A percentile compares a stretch with the other conserved stretches of the same genome.
phyloP scores from a whole-genome alignment of 139 green algal species.

The Mesotaenium endlicherianum region DNA sequence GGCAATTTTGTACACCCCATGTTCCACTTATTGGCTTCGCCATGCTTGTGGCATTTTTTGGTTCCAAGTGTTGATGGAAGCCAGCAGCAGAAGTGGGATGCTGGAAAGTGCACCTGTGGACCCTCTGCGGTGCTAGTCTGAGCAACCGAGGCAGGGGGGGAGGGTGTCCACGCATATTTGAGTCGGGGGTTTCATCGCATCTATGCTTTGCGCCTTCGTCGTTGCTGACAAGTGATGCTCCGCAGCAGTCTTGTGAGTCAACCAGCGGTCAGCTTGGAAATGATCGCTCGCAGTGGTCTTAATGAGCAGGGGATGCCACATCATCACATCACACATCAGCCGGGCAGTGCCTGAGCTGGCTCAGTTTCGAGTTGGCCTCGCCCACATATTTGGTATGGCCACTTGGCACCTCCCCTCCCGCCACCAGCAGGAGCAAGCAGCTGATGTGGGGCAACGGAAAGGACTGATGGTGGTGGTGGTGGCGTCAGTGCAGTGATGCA shows the following conservation, averaged over 20 bases:
- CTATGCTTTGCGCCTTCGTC: neutral
- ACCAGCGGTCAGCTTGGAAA: neutral
- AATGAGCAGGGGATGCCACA: constrained; percentile 30
- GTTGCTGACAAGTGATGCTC: neutral
- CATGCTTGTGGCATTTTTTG: neutral
- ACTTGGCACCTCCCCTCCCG: neutral
- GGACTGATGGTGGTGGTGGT: neutral
- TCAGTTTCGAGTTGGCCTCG: constrained; percentile 16
- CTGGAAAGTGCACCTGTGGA: too few species aligned
- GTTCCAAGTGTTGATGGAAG: too few species aligned
- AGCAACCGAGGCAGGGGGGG: too few species aligned
- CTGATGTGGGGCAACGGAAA: neutral
- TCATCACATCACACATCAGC: constrained; percentile 36
- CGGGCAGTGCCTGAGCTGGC: constrained; percentile 15
- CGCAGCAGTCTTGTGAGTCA: neutral
- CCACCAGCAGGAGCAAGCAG: neutral
- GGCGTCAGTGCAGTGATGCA: constrained; percentile 43
- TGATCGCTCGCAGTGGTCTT: neutral
- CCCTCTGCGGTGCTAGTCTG: too few species aligned
- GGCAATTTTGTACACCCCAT: neutral
- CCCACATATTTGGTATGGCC: constrained; percentile 28
- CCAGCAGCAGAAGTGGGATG: too few species aligned
- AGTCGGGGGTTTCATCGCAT: too few species aligned
- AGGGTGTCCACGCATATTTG: too few species aligned
- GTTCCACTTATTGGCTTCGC: neutral